Conservation (phyloP, 192 early-diverging fungal species). For the Mortierella antarctica region DNA sequence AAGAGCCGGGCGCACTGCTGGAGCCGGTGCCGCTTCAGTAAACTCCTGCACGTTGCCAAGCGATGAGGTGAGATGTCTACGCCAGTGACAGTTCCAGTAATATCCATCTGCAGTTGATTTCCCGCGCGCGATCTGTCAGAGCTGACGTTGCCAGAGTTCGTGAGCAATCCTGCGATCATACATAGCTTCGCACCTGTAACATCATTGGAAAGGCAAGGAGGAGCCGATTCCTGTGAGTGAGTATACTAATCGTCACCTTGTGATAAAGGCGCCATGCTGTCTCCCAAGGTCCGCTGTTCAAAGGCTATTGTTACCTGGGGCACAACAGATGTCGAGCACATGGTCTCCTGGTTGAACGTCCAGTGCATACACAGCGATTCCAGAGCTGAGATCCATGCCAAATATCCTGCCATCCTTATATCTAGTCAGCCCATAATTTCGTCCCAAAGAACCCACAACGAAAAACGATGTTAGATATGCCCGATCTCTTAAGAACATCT, state of each 20-base stretch:
- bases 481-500: neutral
- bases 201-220: neutral
- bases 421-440: constrained; percentile 19
- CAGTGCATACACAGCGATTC: constrained; percentile 83
- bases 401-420: constrained; percentile 63
- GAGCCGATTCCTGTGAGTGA: neutral
- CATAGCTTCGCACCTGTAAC: constrained; percentile 84
- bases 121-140: constrained; percentile 15
- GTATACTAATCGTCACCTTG: neutral
- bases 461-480: neutral
- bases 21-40: constrained; percentile 78
- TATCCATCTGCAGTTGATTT: constrained; percentile 36
- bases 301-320: constrained; percentile 62
- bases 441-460: neutral
- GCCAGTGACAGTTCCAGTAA: constrained; percentile 90
- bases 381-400: constrained; percentile 89
- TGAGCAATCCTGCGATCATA: constrained; percentile 78
- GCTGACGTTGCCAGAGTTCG: constrained; percentile 53
- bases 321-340: constrained; percentile 90
- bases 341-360: constrained; percentile 80
- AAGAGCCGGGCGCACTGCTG: constrained; percentile 72
- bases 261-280: too few species aligned
- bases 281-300: too few species aligned
- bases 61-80: constrained; percentile 86
- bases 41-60: constrained; percentile 75